Percentiles rank a stretch among this genome's conserved stretches.
Evolutionary conservation across 2,329 filamentous ascomycete genomes (phyloP).

Genomic region (Aspergillus sp.): DNA sequence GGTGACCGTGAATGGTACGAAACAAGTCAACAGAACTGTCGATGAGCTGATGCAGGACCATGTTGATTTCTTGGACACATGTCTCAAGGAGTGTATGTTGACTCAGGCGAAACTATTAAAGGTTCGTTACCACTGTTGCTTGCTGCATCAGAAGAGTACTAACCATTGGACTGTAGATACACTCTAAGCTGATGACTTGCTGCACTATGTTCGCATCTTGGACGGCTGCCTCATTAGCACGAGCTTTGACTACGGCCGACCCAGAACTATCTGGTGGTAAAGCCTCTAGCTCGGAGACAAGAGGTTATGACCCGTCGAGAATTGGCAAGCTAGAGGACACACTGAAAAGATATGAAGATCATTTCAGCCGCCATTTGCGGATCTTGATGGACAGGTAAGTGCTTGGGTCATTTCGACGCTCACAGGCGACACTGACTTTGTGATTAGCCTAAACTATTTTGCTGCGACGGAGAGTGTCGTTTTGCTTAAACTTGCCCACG

Average conservation of each 20-base stretch:
- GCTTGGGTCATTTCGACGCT: background rate
- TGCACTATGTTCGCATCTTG: conserved; percentile 92
- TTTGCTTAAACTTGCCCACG: conserved; percentile 65
- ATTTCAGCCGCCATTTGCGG: conserved; percentile 87
- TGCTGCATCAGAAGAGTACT: conserved; percentile 1
- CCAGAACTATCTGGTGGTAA: conserved; percentile 58
- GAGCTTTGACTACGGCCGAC: conserved; percentile 78
- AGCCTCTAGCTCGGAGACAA: conserved; percentile 25
- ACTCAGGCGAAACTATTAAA: conserved; percentile 92
- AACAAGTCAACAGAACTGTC: conserved; percentile 68
- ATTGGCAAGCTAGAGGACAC: conserved; percentile 80
- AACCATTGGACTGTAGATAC: conserved; percentile 60
- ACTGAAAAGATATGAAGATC: conserved; percentile 84
- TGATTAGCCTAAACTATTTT: conserved; percentile 72
- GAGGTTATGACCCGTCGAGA: conserved; percentile 53
- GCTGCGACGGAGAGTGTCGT: conserved; percentile 97
- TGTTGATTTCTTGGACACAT: conserved; percentile 96
- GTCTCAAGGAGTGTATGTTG: conserved; percentile 97
- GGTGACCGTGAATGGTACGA: conserved; percentile 33
- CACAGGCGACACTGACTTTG: background rate
- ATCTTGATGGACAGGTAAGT: conserved; percentile 76
- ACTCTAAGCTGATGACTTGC: conserved; percentile 93
- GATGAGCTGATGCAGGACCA: conserved; percentile 99
- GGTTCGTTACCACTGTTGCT: conserved; percentile 47
- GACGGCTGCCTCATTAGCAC: conserved; percentile 72